Evolutionary conservation across 345 rosid genomes (phyloP), one percentile per base, ranked within the genome.

Genomic region (Limnanthes douglasii): DNA sequence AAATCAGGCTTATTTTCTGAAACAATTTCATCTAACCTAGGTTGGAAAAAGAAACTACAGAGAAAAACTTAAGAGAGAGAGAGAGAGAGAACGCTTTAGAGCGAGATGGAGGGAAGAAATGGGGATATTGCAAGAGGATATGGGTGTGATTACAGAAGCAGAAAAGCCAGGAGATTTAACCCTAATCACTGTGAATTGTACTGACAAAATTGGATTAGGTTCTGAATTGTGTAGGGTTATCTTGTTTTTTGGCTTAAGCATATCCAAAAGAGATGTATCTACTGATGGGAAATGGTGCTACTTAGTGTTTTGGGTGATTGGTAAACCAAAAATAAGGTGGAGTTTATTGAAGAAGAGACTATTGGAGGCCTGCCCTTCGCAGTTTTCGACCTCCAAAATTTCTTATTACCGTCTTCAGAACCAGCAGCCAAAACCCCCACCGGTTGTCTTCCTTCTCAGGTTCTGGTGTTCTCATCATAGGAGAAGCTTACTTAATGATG

Each of bases 241-340:
- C 19, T 61, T 77, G 59, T 61, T 59, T 1, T 77, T 72, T 62
- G 70, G 73, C 0, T 26, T 69, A 21, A 76, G 86, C 70, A 69
- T 76, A 46, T 39, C 44, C 41, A 76, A 52, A 65, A 78, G 66
- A n/a, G 88, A 78, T 67, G 11, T 59, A 21, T 61, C 71, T 17
- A 78, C 78, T 8, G 88, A 77, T 57, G 76, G 88, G 11, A 73
- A 77, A 48, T 70, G 88, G 82, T 67, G 78, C 67, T 77, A 69
- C 48, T 0, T 70, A 50, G 64, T 73, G 46, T 57, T 73, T 31
- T 73, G 88, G 88, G 78, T 73, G 57, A 56, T 36, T 45, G 88
- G 78, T 12, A 60, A 66, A 35, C 41, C 55, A 16, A 46, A 39
- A 27, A 65, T 75, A 21, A 57, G 68, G 48, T 78, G 82, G 88